phyloP scores from a whole-genome alignment of 495 filamentous ascomycete species.

The Tuber indicum region DNA sequence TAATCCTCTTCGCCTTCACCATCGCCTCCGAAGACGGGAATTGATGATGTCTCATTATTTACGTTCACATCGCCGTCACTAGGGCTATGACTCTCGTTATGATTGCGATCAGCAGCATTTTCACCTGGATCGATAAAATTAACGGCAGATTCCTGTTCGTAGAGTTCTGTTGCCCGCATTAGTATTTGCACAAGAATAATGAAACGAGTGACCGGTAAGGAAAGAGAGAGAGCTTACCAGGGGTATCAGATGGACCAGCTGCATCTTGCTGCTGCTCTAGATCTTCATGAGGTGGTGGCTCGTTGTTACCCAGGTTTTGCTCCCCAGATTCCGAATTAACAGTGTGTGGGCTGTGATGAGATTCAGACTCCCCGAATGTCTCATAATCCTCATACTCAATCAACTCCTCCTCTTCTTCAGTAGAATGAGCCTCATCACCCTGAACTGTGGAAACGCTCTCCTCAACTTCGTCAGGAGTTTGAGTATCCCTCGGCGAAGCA shows the following conservation, averaged over 20 bases:
- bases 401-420: constrained; percentile 29
- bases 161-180: constrained; percentile 10
- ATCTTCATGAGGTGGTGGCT: constrained; percentile 10
- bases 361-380: constrained; percentile 3
- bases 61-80: constrained; percentile 5
- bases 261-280: constrained; percentile 13
- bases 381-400: constrained; percentile 40
- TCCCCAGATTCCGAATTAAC: constrained; percentile 2
- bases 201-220: neutral
- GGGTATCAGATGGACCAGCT: neutral
- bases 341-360: neutral
- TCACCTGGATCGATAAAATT: constrained; percentile 3
- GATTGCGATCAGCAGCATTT: constrained; percentile 11
- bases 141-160: constrained; percentile 17
- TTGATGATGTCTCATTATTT: constrained; percentile 25
- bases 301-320: constrained; percentile 3
- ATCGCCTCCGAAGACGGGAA: constrained; percentile 30
- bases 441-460: constrained; percentile 25
- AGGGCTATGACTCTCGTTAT: neutral
- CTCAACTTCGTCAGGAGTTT: constrained; percentile 33
- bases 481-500: constrained; percentile 14
- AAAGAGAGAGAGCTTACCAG: neutral
- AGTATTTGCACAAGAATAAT: constrained; percentile 4
- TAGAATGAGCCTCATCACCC: constrained; percentile 5
- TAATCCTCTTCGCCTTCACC: constrained; percentile 21